Percentiles rank a stretch among this genome's conserved stretches.
These are phyloP conservation scores for Phytophthora citricola DNA, from an alignment of 352 stramenopile genomes.

Conservation along the genomic window DNA sequence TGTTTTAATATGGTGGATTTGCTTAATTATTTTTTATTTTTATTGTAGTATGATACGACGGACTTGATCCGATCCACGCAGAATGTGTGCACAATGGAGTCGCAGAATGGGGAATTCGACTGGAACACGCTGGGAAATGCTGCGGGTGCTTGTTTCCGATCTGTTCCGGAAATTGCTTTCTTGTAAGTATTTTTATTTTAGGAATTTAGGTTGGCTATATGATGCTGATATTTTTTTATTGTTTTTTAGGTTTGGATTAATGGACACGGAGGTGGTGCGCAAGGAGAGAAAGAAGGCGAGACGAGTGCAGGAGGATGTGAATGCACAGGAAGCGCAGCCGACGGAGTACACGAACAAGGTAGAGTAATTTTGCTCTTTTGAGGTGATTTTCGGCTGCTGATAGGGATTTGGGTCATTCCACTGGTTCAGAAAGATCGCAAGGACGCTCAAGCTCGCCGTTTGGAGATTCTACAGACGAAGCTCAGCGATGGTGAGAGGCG, in stretches of 20 bases:
- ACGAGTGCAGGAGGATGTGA: slow-evolving; percentile 54
- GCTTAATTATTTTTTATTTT: slow-evolving; percentile 5
- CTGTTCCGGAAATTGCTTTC: slow-evolving; percentile 75
- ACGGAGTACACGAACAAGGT: slow-evolving; percentile 83
- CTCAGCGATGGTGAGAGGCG: slow-evolving; percentile 44
- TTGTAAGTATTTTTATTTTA: slow-evolving; percentile 39
- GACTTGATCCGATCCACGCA: slow-evolving; percentile 68
- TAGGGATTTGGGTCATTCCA: not conserved
- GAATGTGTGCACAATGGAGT: slow-evolving; percentile 50
- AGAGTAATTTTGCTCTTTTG: not conserved
- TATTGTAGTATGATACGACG: slow-evolving; percentile 58
- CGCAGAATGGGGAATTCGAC: slow-evolving; percentile 53
- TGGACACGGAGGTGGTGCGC: slow-evolving; percentile 78
- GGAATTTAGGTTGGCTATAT: not conserved
- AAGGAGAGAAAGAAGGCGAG: slow-evolving; percentile 70
- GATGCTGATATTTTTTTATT: slow-evolving; percentile 8
- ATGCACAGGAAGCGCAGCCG: slow-evolving; percentile 59
- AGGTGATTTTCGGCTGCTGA: not conserved
- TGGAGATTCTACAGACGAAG: slow-evolving; percentile 73
- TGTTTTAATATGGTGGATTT: not conserved
- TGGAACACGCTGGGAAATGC: slow-evolving; percentile 67
- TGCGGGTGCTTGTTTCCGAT: slow-evolving; percentile 75
- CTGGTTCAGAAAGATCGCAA: slow-evolving; percentile 71
- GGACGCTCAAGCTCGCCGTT: slow-evolving; percentile 75
- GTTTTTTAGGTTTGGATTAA: slow-evolving; percentile 61